phyloP scores from a whole-genome alignment of 2,329 filamentous ascomycete species.

The Teratosphaeria pseudoeucalypti region DNA sequence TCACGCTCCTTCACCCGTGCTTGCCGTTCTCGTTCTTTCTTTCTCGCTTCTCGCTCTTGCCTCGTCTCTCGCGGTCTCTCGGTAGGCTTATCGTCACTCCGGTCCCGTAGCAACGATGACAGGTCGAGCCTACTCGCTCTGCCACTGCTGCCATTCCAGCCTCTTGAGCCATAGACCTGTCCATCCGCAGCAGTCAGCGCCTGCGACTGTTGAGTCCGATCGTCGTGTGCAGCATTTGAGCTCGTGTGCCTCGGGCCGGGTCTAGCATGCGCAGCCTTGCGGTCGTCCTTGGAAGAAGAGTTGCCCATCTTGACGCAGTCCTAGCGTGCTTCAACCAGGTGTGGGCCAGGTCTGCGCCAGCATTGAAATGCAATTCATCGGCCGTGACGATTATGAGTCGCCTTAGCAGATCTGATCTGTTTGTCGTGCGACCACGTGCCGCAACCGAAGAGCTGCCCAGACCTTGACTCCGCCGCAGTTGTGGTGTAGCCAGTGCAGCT shows the following conservation, averaged over 20 bases:
- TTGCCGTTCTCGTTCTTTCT: conserved; percentile 68
- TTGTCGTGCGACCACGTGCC: not conserved
- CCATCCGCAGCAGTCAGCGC: conserved; percentile 14
- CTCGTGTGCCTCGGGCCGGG: conserved; percentile 24
- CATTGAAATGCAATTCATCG: not conserved
- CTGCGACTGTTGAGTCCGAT: conserved; percentile 2
- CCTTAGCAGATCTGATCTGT: not conserved
- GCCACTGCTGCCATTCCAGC: conserved; percentile 12
- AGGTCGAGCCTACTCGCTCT: conserved; percentile 49
- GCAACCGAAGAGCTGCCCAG: not conserved
- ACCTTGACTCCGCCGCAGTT: not conserved
- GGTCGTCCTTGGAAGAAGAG: conserved; percentile 38
- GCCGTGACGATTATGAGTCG: not conserved
- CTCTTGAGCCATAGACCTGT: conserved; percentile 35
- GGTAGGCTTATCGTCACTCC: conserved; percentile 30
- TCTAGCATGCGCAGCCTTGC: conserved; percentile 23
- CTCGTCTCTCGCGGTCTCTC: conserved; percentile 72
- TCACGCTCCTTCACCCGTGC: conserved; percentile 74
- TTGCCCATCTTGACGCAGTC: conserved; percentile 32
- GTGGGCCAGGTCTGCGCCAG: not conserved
- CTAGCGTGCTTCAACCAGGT: not conserved
- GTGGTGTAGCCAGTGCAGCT: not conserved
- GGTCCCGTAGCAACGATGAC: conserved; percentile 47
- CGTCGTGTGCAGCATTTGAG: conserved; percentile 19
- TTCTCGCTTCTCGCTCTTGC: conserved; percentile 80